phyloP scores from a whole-genome alignment of 2,329 filamentous ascomycete species.

The Lanzia echinophila region DNA sequence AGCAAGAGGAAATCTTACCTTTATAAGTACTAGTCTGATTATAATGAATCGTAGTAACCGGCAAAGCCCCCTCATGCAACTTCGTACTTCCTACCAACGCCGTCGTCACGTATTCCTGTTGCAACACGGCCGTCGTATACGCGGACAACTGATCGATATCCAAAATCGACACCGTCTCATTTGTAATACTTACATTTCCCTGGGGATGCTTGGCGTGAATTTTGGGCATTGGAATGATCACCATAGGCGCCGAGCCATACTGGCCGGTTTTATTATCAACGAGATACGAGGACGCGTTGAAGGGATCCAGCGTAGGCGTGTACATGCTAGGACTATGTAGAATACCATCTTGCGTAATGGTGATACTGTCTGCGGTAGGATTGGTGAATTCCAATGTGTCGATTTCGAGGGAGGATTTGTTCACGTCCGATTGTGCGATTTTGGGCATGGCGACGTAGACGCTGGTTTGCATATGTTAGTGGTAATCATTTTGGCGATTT shows the following conservation, averaged over 20 bases:
- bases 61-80: conserved; percentile 44
- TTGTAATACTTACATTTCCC: conserved; percentile 38
- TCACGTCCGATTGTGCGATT: conserved; percentile 48
- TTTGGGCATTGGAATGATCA: conserved; percentile 24
- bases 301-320: conserved; percentile 47
- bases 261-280: conserved; percentile 33
- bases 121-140: conserved; percentile 43
- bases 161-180: conserved; percentile 39
- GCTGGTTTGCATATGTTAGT: conserved; percentile 30
- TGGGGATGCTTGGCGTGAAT: conserved; percentile 26
- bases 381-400: conserved; percentile 43
- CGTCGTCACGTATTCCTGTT: conserved; percentile 42
- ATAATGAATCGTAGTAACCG: conserved; percentile 44
- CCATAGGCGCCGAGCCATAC: conserved; percentile 21
- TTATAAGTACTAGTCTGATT: conserved; percentile 51
- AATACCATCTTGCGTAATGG: conserved; percentile 41
- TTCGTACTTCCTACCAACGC: conserved; percentile 45
- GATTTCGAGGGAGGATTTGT: conserved; percentile 44
- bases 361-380: conserved; percentile 41
- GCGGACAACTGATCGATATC: conserved; percentile 22
- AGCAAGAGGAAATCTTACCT: conserved; percentile 33
- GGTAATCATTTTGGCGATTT: neutral
- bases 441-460: conserved; percentile 53
- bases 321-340: conserved; percentile 43
- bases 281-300: conserved; percentile 45